These are phyloP conservation scores for Aegilops tauschii DNA, from an alignment of 176 grass and related monocot genomes.

Conservation along the genomic window DNA sequence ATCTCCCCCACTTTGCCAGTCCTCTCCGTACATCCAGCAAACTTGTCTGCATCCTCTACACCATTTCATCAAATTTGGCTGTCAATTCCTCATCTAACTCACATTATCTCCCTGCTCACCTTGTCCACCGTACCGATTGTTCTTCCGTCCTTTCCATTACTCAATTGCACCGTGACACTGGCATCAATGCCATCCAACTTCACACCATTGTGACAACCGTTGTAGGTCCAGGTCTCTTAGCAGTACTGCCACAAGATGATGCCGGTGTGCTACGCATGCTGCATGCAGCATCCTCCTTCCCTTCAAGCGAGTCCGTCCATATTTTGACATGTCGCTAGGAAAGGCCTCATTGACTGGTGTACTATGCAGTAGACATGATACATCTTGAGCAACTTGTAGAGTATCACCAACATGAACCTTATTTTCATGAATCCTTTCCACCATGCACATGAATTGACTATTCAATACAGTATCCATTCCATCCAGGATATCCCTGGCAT, in stretches of 20 bases:
- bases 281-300: background rate
- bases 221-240: background rate
- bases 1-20: slow-evolving; percentile 19
- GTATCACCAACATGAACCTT: slow-evolving; percentile 31
- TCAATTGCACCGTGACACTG: background rate
- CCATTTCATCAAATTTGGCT: background rate
- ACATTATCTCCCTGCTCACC: slow-evolving; percentile 1
- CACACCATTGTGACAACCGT: background rate
- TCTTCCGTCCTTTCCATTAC: background rate
- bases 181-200: background rate
- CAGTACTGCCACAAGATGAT: background rate
- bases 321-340: background rate
- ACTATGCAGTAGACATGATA: slow-evolving; percentile 22
- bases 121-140: background rate
- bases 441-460: slow-evolving; percentile 42
- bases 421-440: slow-evolving; percentile 62
- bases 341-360: background rate
- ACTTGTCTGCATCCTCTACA: slow-evolving; percentile 2
- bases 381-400: slow-evolving; percentile 37
- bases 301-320: background rate
- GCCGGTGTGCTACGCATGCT: background rate
- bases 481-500: slow-evolving; percentile 56
- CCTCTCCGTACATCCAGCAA: background rate
- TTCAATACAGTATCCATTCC: slow-evolving; percentile 52
- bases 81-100: slow-evolving; percentile 6